Base-by-base conservation (phyloP, 345 rosid species). In the Luvunga scandens region DNA sequence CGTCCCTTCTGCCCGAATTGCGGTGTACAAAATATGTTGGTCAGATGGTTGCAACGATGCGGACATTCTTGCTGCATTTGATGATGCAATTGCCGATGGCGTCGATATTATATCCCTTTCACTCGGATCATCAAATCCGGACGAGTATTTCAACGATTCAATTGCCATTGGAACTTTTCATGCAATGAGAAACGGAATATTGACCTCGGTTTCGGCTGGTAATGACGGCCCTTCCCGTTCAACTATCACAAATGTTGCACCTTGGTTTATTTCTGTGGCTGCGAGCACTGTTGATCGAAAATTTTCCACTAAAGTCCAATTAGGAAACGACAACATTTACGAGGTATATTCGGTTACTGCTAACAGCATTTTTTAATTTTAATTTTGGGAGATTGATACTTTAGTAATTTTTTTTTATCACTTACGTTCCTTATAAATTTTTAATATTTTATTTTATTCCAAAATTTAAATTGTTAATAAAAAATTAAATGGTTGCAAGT, bases 221-320 rank as follows among this genome's bases (percentile, higher is more conserved):
- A 87, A 89, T 38, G 10, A 24, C 0, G 83, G 88, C 13, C 80
- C 83, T 42, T 1, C 1, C 0, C 68, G 1, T 31, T 27, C 34
- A 14, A 10, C 80, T 1, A 73, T 79, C 16, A 1, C 4, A 14
- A 86, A 82, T 25, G 36, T 77, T 27, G 81, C 88, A 3, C 92
- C 90, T 7, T 85, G 90, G 89, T 62, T 71, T 33, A 69, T 87
- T 71, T 83, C 90, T 0, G 90, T 88, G 36, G 89, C 88, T 72
- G 84, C 89, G 55, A 80, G 88, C 76, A 68, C 82, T 48, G 84
- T 81, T 62, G 89, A 85, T 62, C 74, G 90, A 25, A 62, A 71
- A 60, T 81, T 86, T 18, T 14, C 66, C 33, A 82, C 86, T 0
- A 71, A 56, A 76, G 69, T 85, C 30, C 77, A 76, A 57, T 63